These are phyloP conservation scores for Micractinium conductrix DNA, from an alignment of 139 green algal genomes.

Conservation along the genomic window DNA sequence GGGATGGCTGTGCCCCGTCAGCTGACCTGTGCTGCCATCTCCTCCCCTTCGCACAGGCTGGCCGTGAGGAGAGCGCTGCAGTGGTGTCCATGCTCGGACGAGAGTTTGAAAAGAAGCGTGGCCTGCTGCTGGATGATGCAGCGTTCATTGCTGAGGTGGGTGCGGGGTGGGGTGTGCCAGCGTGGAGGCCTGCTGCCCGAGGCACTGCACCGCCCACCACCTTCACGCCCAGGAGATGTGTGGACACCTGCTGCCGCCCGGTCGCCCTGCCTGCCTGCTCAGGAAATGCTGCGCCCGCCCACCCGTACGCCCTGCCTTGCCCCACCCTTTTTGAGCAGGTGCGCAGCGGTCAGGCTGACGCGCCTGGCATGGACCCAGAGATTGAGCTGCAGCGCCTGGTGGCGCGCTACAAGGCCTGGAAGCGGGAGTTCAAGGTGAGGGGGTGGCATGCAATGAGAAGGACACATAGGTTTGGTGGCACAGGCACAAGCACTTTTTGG, in stretches of 20 bases:
- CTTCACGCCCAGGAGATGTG: neutral
- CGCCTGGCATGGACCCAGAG: constrained; percentile 62
- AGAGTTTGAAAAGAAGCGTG: constrained; percentile 75
- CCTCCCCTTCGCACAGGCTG: neutral
- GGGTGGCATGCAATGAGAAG: no score
- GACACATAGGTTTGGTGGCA: no score
- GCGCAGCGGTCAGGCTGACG: constrained; percentile 40
- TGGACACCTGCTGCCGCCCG: no score
- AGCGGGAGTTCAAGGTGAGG: constrained; percentile 55
- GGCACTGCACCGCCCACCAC: neutral
- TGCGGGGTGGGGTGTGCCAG: neutral
- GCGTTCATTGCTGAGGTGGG: constrained; percentile 59
- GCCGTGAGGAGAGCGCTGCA: neutral
- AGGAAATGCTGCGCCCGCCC: neutral
- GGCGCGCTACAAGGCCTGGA: constrained; percentile 67
- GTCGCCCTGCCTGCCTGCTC: neutral
- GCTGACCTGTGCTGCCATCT: neutral
- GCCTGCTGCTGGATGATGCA: constrained; percentile 76
- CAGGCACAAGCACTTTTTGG: no score
- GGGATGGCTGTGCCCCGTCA: neutral
- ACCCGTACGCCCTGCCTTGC: neutral
- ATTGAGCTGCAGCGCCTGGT: constrained; percentile 60
- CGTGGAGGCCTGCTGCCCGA: neutral
- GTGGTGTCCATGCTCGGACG: constrained; percentile 24
- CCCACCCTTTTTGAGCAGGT: constrained; percentile 25